Evolutionary conservation across 2,329 filamentous ascomycete species (phyloP).

Genomic region (Pseudocercospora fijiensis): DNA sequence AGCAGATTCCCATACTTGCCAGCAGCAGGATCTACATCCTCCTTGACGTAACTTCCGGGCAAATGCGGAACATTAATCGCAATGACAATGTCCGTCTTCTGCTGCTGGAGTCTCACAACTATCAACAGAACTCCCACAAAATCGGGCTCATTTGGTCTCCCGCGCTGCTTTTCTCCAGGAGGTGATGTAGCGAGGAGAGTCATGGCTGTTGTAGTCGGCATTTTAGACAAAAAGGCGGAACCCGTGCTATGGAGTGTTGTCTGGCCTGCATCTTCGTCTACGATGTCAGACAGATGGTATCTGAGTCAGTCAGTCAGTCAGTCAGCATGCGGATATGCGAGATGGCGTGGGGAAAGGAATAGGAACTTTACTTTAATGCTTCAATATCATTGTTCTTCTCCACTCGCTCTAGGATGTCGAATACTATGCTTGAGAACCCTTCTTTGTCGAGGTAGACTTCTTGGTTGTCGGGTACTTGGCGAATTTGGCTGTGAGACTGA

Average conservation of each 20-base stretch:
- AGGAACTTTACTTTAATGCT: constrained; percentile 56
- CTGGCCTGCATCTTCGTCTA: constrained; percentile 27
- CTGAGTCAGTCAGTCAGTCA: not conserved
- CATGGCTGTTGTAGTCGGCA: constrained; percentile 59
- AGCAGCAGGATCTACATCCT: constrained; percentile 66
- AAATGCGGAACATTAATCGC: constrained; percentile 87
- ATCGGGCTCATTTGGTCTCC: constrained; percentile 48
- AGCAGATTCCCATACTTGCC: constrained; percentile 67
- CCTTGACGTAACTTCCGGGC: constrained; percentile 66
- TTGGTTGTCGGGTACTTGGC: constrained; percentile 81
- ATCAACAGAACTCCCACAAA: constrained; percentile 72
- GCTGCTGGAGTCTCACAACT: constrained; percentile 70
- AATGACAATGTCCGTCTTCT: constrained; percentile 78
- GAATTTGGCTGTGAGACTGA: constrained; percentile 58
- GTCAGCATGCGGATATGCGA: not conserved
- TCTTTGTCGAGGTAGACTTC: constrained; percentile 85
- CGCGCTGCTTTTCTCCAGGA: constrained; percentile 36
- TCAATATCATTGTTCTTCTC: constrained; percentile 64
- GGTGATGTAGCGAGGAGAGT: constrained; percentile 65
- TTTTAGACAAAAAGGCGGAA: constrained; percentile 29
- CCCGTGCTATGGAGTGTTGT: constrained; percentile 3
- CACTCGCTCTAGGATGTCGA: constrained; percentile 86
- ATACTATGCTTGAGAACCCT: constrained; percentile 81
- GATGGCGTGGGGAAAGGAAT: too few relatives aligned
- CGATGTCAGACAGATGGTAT: constrained; percentile 52